Evolutionary conservation across 1,139 yeast genomes (phyloP).

Genomic region (Suhomyces bribrorum): DNA sequence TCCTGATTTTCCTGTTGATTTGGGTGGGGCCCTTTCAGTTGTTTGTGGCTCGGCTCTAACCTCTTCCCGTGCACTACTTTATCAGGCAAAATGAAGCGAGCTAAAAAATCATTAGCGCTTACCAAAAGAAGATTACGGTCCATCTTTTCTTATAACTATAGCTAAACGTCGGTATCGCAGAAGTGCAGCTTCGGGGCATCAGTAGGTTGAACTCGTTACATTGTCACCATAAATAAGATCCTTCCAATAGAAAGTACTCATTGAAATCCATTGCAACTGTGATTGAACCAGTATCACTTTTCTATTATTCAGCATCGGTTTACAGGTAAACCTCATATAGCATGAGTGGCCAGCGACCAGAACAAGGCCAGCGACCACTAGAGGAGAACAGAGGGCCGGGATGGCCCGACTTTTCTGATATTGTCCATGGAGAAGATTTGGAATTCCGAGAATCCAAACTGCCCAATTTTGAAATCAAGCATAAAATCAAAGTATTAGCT

Average conservation of each 20-base stretch:
- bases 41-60: background rate
- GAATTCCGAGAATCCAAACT: slow-evolving; percentile 33
- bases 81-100: background rate
- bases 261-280: background rate
- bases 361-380: background rate
- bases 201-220: too few species aligned
- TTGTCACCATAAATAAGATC: too few species aligned
- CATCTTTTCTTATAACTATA: too few species aligned
- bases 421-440: slow-evolving; percentile 42
- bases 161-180: too few species aligned
- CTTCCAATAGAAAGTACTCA: too few species aligned
- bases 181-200: too few species aligned
- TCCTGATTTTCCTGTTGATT: too few species aligned
- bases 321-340: background rate
- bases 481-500: slow-evolving; percentile 5
- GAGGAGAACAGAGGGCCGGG: slow-evolving; percentile 2
- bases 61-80: background rate
- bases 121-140: too few species aligned
- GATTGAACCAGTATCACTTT: background rate
- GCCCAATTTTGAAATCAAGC: slow-evolving; percentile 11
- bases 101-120: background rate
- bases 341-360: background rate
- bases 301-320: background rate
- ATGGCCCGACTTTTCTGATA: slow-evolving; percentile 37
- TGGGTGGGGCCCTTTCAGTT: too few species aligned